Conservation (phyloP, 2,329 filamentous ascomycete species). For the Aspergillus chevalieri region DNA sequence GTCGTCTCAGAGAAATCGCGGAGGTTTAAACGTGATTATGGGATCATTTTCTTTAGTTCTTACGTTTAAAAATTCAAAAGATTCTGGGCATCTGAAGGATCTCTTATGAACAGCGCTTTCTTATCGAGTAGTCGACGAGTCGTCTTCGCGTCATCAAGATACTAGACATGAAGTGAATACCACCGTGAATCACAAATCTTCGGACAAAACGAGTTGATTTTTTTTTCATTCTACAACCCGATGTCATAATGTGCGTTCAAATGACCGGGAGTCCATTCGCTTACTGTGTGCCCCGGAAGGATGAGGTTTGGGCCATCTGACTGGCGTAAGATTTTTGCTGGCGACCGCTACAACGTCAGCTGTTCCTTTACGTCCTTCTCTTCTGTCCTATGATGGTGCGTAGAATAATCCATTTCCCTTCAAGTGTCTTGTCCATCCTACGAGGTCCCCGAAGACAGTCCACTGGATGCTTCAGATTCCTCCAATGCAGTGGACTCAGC, state of each 20-base stretch:
- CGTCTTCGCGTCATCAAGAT: not conserved
- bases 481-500: not conserved
- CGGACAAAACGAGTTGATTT: not conserved
- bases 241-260: too few relatives aligned
- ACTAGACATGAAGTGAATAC: not conserved
- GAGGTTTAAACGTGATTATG: slow-evolving; percentile 58
- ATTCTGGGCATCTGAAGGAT: slow-evolving; percentile 20
- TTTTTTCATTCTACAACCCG: not conserved
- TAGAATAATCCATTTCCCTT: not conserved
- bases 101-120: slow-evolving; percentile 15
- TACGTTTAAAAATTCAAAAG: slow-evolving; percentile 35
- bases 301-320: not conserved
- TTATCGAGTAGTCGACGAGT: not conserved
- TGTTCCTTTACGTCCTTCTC: not conserved
- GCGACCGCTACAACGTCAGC: not conserved
- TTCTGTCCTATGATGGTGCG: not conserved
- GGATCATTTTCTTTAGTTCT: slow-evolving; percentile 26
- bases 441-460: not conserved
- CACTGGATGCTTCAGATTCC: not conserved
- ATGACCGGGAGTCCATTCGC: too few relatives aligned
- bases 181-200: not conserved
- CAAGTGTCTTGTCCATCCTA: not conserved
- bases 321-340: not conserved
- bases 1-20: slow-evolving; percentile 93
- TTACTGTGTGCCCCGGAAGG: too few relatives aligned